Evolutionary conservation across 2,329 filamentous ascomycete genomes (phyloP).

Genomic region (Paecilomyces variotii): DNA sequence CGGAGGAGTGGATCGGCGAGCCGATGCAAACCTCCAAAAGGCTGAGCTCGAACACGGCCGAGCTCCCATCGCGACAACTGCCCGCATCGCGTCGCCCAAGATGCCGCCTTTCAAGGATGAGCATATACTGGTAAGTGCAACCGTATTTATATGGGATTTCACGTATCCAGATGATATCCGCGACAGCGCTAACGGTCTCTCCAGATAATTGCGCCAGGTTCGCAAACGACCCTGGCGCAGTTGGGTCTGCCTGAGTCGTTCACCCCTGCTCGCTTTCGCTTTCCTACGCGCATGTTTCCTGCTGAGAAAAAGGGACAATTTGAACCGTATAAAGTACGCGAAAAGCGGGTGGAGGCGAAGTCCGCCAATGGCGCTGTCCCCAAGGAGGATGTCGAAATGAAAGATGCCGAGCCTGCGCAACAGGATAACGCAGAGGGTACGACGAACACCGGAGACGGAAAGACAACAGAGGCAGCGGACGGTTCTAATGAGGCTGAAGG

Average conservation of each 20-base stretch:
- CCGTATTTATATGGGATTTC: not conserved
- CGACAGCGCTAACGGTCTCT: not conserved
- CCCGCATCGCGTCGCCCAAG: constrained; percentile 11
- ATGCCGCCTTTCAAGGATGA: constrained; percentile 48
- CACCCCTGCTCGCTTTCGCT: constrained; percentile 76
- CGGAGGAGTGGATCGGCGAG: not conserved
- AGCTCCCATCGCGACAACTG: constrained; percentile 10
- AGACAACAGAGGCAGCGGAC: constrained; percentile 16
- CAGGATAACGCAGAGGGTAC: constrained; percentile 7
- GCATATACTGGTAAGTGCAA: constrained; percentile 39
- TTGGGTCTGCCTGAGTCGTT: constrained; percentile 83
- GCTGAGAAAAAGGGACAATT: constrained; percentile 68
- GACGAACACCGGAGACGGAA: constrained; percentile 6
- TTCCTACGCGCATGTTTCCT: constrained; percentile 89
- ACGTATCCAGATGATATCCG: not conserved
- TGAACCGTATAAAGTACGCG: constrained; percentile 72
- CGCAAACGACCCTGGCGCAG: constrained; percentile 83
- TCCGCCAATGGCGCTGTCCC: constrained; percentile 20
- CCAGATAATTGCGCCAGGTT: constrained; percentile 57
- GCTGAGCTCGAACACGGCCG: constrained; percentile 8
- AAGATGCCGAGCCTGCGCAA: constrained; percentile 24
- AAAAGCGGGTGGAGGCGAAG: constrained; percentile 30
- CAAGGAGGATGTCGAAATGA: constrained; percentile 38
- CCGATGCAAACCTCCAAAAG: not conserved
- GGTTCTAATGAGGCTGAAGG: constrained; percentile 12